Conservation (phyloP, 148 eudicot genomes). For the Camellia sinensis region DNA sequence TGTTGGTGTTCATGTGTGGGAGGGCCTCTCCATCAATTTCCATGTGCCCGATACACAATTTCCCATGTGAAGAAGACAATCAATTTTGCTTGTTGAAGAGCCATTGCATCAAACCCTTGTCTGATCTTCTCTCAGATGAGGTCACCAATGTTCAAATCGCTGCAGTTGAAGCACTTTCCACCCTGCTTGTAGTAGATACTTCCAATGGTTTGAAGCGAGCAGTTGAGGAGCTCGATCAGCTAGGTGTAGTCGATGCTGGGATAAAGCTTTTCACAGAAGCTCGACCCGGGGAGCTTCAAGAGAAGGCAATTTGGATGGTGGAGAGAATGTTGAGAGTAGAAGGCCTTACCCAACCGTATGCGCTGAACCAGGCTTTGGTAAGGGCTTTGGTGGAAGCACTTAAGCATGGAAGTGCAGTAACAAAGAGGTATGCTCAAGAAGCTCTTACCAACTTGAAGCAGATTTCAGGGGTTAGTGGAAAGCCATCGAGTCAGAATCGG, state of each 20-base stretch:
- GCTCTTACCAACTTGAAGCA: constrained; percentile 61
- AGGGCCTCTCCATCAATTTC: constrained; percentile 26
- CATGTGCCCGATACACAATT: constrained; percentile 54
- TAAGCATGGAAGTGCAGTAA: constrained; percentile 49
- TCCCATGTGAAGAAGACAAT: constrained; percentile 48
- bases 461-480: constrained; percentile 59
- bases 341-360: constrained; percentile 30
- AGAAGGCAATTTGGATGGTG: constrained; percentile 55
- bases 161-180: constrained; percentile 56
- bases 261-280: constrained; percentile 41
- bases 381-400: constrained; percentile 65
- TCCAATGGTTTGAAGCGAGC: constrained; percentile 34
- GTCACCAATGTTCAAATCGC: constrained; percentile 52
- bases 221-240: constrained; percentile 48
- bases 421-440: constrained; percentile 55
- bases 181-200: constrained; percentile 33
- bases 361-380: constrained; percentile 49
- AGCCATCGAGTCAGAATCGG: constrained; percentile 38
- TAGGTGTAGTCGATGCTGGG: constrained; percentile 48
- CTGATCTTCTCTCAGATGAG: constrained; percentile 41
- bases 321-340: constrained; percentile 54
- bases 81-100: constrained; percentile 56
- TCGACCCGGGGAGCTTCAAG: constrained; percentile 67
- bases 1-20: constrained; percentile 53
- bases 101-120: constrained; percentile 50